These are phyloP conservation scores for Agrostemma githago DNA, from an alignment of 148 eudicot genomes.

Conservation along the genomic window DNA sequence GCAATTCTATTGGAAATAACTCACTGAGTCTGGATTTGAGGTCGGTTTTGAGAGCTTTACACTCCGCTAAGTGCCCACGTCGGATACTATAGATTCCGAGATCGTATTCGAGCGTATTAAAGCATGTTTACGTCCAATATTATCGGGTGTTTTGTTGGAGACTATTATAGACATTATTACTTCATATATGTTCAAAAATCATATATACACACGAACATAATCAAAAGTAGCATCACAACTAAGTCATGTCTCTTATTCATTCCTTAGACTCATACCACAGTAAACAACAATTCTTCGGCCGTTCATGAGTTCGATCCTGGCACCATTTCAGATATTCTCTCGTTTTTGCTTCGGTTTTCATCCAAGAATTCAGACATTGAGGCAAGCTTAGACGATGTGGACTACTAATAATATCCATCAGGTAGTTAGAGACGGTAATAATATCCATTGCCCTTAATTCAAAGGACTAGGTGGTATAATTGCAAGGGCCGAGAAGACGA, in stretches of 20 bases:
- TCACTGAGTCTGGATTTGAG: too few relatives aligned
- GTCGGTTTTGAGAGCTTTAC: too few relatives aligned
- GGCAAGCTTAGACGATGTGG: neutral
- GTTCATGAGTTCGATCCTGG: neutral
- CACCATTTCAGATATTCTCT: neutral
- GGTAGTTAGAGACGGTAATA: neutral
- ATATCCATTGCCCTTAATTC: too few relatives aligned
- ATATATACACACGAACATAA: neutral
- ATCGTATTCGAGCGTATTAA: too few relatives aligned
- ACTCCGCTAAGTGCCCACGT: too few relatives aligned
- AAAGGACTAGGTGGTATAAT: too few relatives aligned
- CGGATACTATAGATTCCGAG: too few relatives aligned
- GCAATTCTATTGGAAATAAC: too few relatives aligned
- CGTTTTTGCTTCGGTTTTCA: neutral
- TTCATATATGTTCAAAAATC: neutral
- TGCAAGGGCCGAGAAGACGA: too few relatives aligned
- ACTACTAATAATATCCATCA: neutral
- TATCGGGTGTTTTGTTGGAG: too few relatives aligned
- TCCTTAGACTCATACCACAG: neutral
- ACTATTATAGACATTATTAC: too few relatives aligned
- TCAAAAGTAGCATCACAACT: conserved; percentile 1
- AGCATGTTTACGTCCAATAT: too few relatives aligned
- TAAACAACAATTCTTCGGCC: neutral
- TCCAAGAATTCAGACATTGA: neutral
- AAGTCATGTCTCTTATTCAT: conserved; percentile 1